A percentile compares a stretch with the other conserved stretches of the same genome.
These are phyloP conservation scores for Epichloe gansuensis DNA, from an alignment of 2,329 filamentous ascomycete species.

Conservation along the genomic window DNA sequence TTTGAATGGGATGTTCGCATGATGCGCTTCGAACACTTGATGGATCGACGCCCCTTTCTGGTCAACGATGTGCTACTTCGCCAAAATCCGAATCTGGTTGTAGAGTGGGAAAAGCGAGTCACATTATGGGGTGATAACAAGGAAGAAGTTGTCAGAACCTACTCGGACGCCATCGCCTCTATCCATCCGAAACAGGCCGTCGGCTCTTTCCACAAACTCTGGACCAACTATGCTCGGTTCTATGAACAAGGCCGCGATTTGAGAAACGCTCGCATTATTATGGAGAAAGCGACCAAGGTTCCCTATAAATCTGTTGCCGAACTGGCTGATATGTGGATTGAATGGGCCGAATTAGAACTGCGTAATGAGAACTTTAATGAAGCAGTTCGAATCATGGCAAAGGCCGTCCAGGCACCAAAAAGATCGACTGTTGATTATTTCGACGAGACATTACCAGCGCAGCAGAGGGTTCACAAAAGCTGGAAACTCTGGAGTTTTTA, in stretches of 20 bases:
- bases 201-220: slow-evolving; percentile 87
- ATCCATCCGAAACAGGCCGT: slow-evolving; percentile 91
- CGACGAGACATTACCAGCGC: slow-evolving; percentile 83
- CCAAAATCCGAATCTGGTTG: slow-evolving; percentile 92
- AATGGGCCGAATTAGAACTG: slow-evolving; percentile 97
- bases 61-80: slow-evolving; percentile 91
- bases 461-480: slow-evolving; percentile 95
- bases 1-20: slow-evolving; percentile 93
- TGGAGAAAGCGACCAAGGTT: slow-evolving; percentile 96
- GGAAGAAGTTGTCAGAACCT: slow-evolving; percentile 81
- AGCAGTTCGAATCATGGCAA: slow-evolving; percentile 91
- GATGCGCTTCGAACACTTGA: slow-evolving; percentile 95
- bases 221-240: slow-evolving; percentile 94
- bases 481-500: slow-evolving; percentile 99
- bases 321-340: slow-evolving; percentile 95
- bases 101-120: slow-evolving; percentile 96
- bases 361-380: slow-evolving; percentile 93
- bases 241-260: slow-evolving; percentile 84
- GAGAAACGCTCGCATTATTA: slow-evolving; percentile 75
- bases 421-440: slow-evolving; percentile 98
- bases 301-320: slow-evolving; percentile 97
- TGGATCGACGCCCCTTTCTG: slow-evolving; percentile 92
- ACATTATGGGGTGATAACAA: slow-evolving; percentile 91
- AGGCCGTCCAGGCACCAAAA: slow-evolving; percentile 93
- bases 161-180: slow-evolving; percentile 84